A percentile compares a stretch with the other conserved stretches of the same genome.
phyloP scores from a whole-genome alignment of 306 rosid genomes.

The Lagenaria siceraria region DNA sequence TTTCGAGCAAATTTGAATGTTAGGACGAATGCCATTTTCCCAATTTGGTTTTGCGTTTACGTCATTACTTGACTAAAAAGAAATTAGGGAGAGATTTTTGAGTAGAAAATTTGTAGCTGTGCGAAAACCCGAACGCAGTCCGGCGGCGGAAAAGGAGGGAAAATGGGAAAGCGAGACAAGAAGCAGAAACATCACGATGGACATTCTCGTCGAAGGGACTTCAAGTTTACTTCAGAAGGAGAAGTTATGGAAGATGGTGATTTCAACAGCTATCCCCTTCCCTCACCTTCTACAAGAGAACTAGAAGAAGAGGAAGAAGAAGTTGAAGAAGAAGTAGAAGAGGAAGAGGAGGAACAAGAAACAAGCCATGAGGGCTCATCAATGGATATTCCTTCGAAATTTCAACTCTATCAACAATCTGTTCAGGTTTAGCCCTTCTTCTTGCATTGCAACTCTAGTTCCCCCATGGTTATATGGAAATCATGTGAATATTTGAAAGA shows the following conservation, averaged over 20 bases:
- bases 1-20: too few relatives aligned
- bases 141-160: constrained; percentile 4
- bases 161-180: constrained; percentile 36
- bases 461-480: background rate
- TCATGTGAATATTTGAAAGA: background rate
- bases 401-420: constrained; percentile 69
- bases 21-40: too few relatives aligned
- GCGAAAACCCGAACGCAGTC: background rate
- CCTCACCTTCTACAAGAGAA: constrained; percentile 19
- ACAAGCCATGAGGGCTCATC: constrained; percentile 21
- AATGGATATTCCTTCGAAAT: constrained; percentile 58
- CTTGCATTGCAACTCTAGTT: constrained; percentile 3
- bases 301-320: constrained; percentile 11
- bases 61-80: too few relatives aligned
- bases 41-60: too few relatives aligned
- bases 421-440: constrained; percentile 52
- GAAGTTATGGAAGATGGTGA: constrained; percentile 12
- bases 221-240: constrained; percentile 25
- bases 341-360: constrained; percentile 1
- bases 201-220: constrained; percentile 26
- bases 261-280: constrained; percentile 12
- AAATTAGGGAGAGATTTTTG: background rate
- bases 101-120: background rate
- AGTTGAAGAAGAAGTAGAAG: background rate
- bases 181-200: constrained; percentile 25